Conservation (phyloP, 225 moss, liverwort and hornwort species). For the Neckera pumila region DNA sequence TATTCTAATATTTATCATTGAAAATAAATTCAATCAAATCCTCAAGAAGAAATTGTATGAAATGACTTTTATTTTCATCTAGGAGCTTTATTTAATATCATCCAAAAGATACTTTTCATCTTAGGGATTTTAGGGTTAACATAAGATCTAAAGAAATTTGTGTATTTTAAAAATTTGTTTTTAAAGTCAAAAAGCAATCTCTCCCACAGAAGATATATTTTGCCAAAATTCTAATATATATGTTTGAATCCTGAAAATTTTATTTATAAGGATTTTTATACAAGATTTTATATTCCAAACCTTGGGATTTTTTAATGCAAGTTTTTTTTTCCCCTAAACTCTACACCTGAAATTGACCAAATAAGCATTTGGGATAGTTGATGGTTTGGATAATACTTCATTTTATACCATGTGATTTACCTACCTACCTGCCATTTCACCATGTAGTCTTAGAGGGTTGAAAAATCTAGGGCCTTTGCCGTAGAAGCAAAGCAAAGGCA, state of each 20-base stretch:
- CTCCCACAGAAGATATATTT: background rate
- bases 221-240: background rate
- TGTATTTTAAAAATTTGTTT: background rate
- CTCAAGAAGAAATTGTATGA: background rate
- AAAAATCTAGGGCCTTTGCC: rapidly evolving
- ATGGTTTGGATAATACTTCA: background rate
- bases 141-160: background rate
- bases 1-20: background rate
- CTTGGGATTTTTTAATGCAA: too few relatives aligned
- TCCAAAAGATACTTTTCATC: background rate
- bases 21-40: background rate
- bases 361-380: background rate
- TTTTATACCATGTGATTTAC: too few relatives aligned
- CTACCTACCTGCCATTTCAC: background rate
- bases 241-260: background rate
- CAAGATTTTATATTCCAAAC: background rate
- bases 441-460: rapidly evolving
- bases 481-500: background rate
- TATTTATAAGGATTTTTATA: background rate
- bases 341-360: rapidly evolving
- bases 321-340: background rate
- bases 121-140: rapidly evolving
- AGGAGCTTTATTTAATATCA: background rate
- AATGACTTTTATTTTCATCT: background rate
- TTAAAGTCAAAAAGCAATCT: background rate